A percentile compares a stretch with the other conserved stretches of the same genome.
These are phyloP conservation scores for Huntiella moniliformis DNA, from an alignment of 2,329 filamentous ascomycete genomes.

Conservation along the genomic window DNA sequence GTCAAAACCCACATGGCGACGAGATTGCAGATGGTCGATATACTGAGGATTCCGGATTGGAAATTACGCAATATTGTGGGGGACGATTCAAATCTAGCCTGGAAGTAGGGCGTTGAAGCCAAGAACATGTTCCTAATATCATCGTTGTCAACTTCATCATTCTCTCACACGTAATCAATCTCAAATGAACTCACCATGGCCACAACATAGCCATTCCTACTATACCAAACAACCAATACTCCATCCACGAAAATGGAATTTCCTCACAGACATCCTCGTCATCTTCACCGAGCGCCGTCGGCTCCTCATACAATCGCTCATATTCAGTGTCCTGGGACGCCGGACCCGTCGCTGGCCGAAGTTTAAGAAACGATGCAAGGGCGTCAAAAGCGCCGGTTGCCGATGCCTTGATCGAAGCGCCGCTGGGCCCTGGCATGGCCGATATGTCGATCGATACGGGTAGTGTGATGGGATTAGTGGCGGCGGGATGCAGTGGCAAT, in stretches of 20 bases:
- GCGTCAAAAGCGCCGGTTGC: neutral
- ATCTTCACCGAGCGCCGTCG: constrained; percentile 5
- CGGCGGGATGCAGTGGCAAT: too few relatives aligned
- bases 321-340: constrained; percentile 4
- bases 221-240: constrained; percentile 70
- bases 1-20: constrained; percentile 56
- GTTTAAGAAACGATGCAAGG: neutral
- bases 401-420: neutral
- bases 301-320: constrained; percentile 10
- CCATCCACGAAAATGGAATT: constrained; percentile 58
- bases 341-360: neutral
- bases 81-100: constrained; percentile 54
- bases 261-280: constrained; percentile 17
- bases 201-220: constrained; percentile 89
- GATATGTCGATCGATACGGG: too few relatives aligned
- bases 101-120: constrained; percentile 84
- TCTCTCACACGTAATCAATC: constrained; percentile 3
- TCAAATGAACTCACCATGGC: constrained; percentile 53
- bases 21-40: constrained; percentile 72
- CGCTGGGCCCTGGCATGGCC: neutral
- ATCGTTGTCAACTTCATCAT: neutral
- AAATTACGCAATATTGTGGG: constrained; percentile 62
- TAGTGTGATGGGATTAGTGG: too few relatives aligned
- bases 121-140: constrained; percentile 87
- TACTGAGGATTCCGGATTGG: constrained; percentile 73